Evolutionary conservation across 306 rosid genomes (phyloP), one percentile per base, ranked within the genome.

Genomic region (Cicer bijugum): DNA sequence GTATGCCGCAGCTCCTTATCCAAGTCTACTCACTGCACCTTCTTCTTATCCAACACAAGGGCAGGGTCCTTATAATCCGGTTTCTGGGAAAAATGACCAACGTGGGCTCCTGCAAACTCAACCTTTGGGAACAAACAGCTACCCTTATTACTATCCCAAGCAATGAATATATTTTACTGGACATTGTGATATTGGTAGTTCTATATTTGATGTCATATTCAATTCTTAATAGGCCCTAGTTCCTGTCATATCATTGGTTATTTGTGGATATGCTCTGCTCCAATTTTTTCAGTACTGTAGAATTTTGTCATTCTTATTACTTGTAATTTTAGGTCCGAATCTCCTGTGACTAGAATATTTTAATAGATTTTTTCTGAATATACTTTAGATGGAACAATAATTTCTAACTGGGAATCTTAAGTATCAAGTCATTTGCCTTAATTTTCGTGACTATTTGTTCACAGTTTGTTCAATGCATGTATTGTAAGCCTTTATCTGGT

Each of bases 101-200:
- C 48, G 60, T 48, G 85, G 88, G 20, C 48, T 62, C 20, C 84
- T 80, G 12, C 78, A 88, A n/a, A 60, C 85, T 39, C 72, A 79
- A n/a, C 74, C 85, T 55, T 59, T 85, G 51, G 92, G 87, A 82
- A 83, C 80, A 85, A 88, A 82, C 17, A 84, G 79, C 28, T 90
- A 86, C 78, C 91, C 93, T 10, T 91, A 89, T 78, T 89, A 86
- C 79, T 71, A 75, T 48, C 79, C 88, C 61, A 89, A 89, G 71
- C 88, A 82, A 75, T 89, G 80, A 80, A 68, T 64, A 52, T 35
- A 46, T 68, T 52, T 46, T 59, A 37, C n/a, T 35, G 11, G 68
- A 75, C 15, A 38, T 43, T 11, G 79, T 50, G 79, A 77, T 47
- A 15, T 20, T 55, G 23, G 10, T 8, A n/a, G 19, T 59, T 63